Evolutionary conservation across 2,329 filamentous ascomycete species (phyloP).

Genomic region (Beauveria pseudobassiana): DNA sequence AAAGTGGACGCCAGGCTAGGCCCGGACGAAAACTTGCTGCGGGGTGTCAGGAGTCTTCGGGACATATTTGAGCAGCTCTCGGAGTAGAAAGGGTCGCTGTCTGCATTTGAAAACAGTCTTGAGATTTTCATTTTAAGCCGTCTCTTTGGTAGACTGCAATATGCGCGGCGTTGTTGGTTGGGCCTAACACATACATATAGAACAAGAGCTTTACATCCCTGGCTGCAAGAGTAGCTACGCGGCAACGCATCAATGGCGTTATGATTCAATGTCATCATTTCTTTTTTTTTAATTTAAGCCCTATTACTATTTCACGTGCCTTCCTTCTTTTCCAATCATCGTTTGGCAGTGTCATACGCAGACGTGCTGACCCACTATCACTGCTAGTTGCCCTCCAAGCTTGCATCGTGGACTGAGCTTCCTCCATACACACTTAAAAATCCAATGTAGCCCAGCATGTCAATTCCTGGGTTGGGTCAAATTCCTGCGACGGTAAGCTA

Average conservation of each 20-base stretch:
- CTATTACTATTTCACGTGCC: background rate
- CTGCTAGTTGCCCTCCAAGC: background rate
- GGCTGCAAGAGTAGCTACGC: background rate
- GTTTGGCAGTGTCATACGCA: background rate
- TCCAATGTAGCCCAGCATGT: slow-evolving; percentile 45
- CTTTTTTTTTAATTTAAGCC: background rate
- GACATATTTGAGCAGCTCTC: slow-evolving; percentile 64
- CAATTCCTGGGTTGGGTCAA: slow-evolving; percentile 66
- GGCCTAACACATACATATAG: background rate
- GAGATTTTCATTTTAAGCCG: background rate
- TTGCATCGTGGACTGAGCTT: background rate
- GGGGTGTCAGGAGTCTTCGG: slow-evolving; percentile 64
- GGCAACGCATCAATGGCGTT: background rate
- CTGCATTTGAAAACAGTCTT: background rate
- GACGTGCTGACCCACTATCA: background rate
- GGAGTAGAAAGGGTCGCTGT: background rate
- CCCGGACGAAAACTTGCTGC: slow-evolving; percentile 75
- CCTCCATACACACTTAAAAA: background rate
- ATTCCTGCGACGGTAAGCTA: slow-evolving; percentile 49
- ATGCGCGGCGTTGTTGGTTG: background rate
- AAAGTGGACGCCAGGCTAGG: slow-evolving; percentile 70
- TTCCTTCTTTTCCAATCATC: background rate
- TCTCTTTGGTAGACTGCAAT: background rate
- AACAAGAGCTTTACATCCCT: background rate
- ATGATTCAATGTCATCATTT: slow-evolving; percentile 10